phyloP scores from a whole-genome alignment of 192 early-diverging fungal species.

The Backusella morwellensis region DNA sequence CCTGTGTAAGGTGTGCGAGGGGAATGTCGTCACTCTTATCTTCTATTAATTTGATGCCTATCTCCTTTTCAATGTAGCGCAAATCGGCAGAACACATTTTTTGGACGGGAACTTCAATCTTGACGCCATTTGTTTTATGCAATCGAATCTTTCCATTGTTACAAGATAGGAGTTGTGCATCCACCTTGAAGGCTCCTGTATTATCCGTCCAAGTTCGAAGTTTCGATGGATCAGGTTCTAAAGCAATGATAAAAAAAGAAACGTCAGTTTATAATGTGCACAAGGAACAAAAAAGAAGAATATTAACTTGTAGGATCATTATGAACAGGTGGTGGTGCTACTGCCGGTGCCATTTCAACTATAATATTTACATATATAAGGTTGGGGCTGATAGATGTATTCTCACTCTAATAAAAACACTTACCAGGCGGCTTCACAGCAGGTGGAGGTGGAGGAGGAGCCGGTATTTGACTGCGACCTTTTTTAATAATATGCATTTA shows the following conservation, averaged over 20 bases:
- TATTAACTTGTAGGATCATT: conserved; percentile 17
- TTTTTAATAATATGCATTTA: not conserved
- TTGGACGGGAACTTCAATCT: conserved; percentile 86
- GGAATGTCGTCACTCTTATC: conserved; percentile 33
- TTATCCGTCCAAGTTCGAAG: conserved; percentile 89
- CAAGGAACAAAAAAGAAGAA: not conserved
- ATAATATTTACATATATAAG: not conserved
- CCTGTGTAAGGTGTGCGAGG: conserved; percentile 29
- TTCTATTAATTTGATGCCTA: conserved; percentile 9
- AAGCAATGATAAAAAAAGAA: not conserved
- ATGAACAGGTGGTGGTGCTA: conserved; percentile 14
- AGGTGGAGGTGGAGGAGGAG: conserved; percentile 27
- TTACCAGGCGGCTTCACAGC: not conserved
- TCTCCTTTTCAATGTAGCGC: conserved; percentile 49
- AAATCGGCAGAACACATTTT: conserved; percentile 73
- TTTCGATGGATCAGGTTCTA: conserved; percentile 27
- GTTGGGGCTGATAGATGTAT: not conserved
- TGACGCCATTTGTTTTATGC: conserved; percentile 94
- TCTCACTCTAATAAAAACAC: not conserved
- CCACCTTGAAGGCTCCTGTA: conserved; percentile 88
- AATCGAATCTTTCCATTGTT: conserved; percentile 84
- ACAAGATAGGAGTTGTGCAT: conserved; percentile 84
- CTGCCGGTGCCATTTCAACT: not conserved
- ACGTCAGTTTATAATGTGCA: not conserved
- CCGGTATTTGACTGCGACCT: conserved; percentile 31